Base-by-base conservation (phyloP, 495 filamentous ascomycete genomes). In the Gamarada debralockiae region DNA sequence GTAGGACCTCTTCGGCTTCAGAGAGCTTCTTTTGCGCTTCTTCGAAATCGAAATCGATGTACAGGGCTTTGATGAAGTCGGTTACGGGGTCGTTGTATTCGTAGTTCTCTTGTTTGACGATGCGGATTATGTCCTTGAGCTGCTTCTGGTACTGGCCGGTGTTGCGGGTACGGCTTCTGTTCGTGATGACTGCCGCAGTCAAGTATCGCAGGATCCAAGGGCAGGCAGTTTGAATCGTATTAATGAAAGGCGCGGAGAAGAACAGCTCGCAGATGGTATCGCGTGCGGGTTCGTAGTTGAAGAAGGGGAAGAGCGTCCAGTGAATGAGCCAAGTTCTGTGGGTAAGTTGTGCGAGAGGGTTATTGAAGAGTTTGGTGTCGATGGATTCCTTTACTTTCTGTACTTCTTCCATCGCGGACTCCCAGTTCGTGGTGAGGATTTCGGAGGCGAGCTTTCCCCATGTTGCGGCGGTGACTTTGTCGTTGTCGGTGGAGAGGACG, bases 281-380 rank as follows among this genome's bases (percentile, higher is more conserved):
- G 57, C 90, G 87, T 49, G 92, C 89, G 59, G 87, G 79, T 65
- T 95, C 92, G 73, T 92, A 84, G 79, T 97, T 96, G 82, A 97
- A 98, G 77, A 96, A 92, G 50, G 95, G 93, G 81, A 97, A 98
- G 52, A 98, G 82, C 37, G 87, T 84, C 93, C 93, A 98, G 84
- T 97, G 95, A 65, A 96, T 87, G 61, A 98, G 79, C 89, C 92
- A 95, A 25, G 90, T 92, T 55, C 95, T 89, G 75, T 96, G 91
- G 64, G 88, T 82, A 24, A 98, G 86, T 72, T 98, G 93, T 23
- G 84, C 91, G 48, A 97, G 77, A 10, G 95, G 90, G 77, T 95
- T 96, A 79, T 87, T 92, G 81, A 95, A 95, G 43, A 97, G 81
- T 67, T 88, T 85, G 29, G 79, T 83, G 66, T 98, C 92, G 69